These are phyloP conservation scores for Pseudotsuga menziesii DNA, from an alignment of 75 land plant genomes.

Conservation along the genomic window DNA sequence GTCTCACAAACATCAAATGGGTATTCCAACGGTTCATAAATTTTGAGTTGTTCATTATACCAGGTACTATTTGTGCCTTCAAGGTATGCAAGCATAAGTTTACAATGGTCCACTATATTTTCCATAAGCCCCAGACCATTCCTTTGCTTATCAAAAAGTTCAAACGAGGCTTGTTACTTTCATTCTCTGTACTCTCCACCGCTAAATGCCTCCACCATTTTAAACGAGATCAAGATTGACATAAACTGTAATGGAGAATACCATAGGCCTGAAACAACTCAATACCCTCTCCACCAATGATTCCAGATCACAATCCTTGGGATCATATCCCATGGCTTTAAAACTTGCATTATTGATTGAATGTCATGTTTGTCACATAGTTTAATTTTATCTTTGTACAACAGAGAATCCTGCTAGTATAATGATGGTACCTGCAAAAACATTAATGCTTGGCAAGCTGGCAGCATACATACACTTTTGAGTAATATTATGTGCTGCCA, in stretches of 20 bases:
- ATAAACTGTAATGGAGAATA: constrained; percentile 54
- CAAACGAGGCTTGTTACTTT: too few relatives aligned
- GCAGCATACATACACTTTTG: too few relatives aligned
- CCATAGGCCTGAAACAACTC: constrained; percentile 49
- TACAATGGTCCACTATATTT: constrained; percentile 74
- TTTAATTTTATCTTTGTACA: too few relatives aligned
- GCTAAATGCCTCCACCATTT: too few relatives aligned
- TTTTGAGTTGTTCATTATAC: constrained; percentile 87
- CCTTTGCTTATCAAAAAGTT: too few relatives aligned
- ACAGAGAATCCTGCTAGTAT: too few relatives aligned
- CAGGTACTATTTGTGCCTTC: constrained; percentile 93
- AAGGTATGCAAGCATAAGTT: constrained; percentile 75
- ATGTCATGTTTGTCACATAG: too few relatives aligned
- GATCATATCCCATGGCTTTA: constrained; percentile 63
- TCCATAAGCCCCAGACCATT: constrained; percentile 88
- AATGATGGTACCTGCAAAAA: too few relatives aligned
- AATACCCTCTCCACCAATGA: constrained; percentile 51
- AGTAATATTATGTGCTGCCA: too few relatives aligned
- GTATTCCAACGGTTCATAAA: constrained; percentile 87
- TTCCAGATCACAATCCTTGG: constrained; percentile 19
- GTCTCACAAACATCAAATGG: constrained; percentile 87
- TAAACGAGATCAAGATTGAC: constrained; percentile 27
- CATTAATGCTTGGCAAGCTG: too few relatives aligned
- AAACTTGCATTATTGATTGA: constrained; percentile 93
- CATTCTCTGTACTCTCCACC: too few relatives aligned